Percentiles rank a stretch among this genome's conserved stretches.
These are phyloP conservation scores for Myrica gale DNA, from an alignment of 306 rosid species.

Conservation along the genomic window DNA sequence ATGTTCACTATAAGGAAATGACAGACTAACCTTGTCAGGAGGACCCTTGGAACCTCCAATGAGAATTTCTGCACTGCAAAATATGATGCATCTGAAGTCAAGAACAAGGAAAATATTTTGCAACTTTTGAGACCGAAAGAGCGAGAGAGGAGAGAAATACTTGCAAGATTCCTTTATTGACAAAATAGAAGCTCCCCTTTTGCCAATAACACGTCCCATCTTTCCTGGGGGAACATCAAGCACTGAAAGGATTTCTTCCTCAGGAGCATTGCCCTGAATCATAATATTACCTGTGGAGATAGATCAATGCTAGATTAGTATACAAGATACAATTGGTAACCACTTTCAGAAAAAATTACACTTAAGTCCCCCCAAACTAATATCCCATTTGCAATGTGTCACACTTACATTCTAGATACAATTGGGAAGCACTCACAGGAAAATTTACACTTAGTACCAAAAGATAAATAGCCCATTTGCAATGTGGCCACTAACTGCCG, in stretches of 20 bases:
- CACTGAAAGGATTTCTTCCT: conserved; percentile 93
- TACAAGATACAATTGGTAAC: conserved; percentile 5
- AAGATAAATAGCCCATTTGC: too few species aligned
- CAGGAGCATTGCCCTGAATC: conserved; percentile 52
- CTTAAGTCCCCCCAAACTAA: too few species aligned
- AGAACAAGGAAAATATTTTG: conserved; percentile 11
- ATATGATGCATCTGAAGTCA: conserved; percentile 16
- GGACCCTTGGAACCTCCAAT: conserved; percentile 86
- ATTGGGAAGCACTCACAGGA: not conserved
- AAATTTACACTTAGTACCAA: too few species aligned
- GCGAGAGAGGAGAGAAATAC: conserved; percentile 42
- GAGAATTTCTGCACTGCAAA: conserved; percentile 85
- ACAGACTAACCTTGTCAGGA: conserved; percentile 80
- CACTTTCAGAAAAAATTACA: not conserved
- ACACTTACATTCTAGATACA: conserved; percentile 16
- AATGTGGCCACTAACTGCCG: too few species aligned
- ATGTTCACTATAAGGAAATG: conserved; percentile 14
- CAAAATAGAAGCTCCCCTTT: conserved; percentile 73
- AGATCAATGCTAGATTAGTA: conserved; percentile 25
- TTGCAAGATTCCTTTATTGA: conserved; percentile 79
- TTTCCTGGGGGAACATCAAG: conserved; percentile 82
- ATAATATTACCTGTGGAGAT: conserved; percentile 47
- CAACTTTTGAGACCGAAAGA: conserved; percentile 18
- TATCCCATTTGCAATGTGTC: not conserved
- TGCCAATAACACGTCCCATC: conserved; percentile 92